Conservation (phyloP, 1,139 yeast species). For the Yamadazyma jaroonii region DNA sequence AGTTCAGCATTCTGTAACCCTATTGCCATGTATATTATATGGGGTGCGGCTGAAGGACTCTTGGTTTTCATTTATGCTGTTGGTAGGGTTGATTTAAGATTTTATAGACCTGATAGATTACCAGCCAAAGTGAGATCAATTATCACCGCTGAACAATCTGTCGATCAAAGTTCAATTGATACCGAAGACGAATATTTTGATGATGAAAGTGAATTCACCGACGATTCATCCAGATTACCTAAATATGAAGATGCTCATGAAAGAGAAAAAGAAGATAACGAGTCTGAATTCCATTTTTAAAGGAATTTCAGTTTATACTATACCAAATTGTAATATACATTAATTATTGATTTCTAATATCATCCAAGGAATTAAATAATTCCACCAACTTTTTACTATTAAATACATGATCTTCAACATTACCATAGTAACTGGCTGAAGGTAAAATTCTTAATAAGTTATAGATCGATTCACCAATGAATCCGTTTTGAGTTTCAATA, state of each 20-base stretch:
- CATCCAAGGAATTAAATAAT: slow-evolving; percentile 25
- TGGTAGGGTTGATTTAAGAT: slow-evolving; percentile 69
- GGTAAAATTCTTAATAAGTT: slow-evolving; percentile 55
- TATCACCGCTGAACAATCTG: slow-evolving; percentile 41
- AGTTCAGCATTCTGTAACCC: slow-evolving; percentile 28
- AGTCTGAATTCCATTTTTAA: slow-evolving; percentile 19
- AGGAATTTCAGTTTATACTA: background rate
- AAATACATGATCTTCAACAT: slow-evolving; percentile 38
- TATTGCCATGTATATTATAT: slow-evolving; percentile 63
- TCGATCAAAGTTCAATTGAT: slow-evolving; percentile 14
- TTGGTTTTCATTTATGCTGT: slow-evolving; percentile 54
- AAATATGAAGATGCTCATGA: slow-evolving; percentile 15
- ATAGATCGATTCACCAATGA: slow-evolving; percentile 52
- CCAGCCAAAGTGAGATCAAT: slow-evolving; percentile 39
- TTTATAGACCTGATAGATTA: slow-evolving; percentile 70
- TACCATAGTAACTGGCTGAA: slow-evolving; percentile 45
- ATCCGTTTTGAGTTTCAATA: slow-evolving; percentile 12
- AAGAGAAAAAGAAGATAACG: slow-evolving; percentile 14
- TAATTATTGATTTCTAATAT: slow-evolving; percentile 1
- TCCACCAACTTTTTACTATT: slow-evolving; percentile 41
- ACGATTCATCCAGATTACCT: slow-evolving; percentile 12
- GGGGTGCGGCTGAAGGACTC: slow-evolving; percentile 59
- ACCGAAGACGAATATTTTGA: slow-evolving; percentile 13
- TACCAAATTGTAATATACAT: slow-evolving; percentile 4
- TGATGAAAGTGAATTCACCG: slow-evolving; percentile 15